phyloP scores from a whole-genome alignment of 129 eudicot genomes.

The carrot (Daucus carota) region DH1_v3.0 NC_030389.2:44842501-44843000 shows the following conservation, averaged over 20 bases:
- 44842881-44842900: slow-evolving; percentile 3
- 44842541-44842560: not conserved
- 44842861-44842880: not conserved
- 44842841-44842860: slow-evolving; percentile 75
- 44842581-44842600: not conserved
- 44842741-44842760: not conserved
- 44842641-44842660: not conserved
- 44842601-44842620: not conserved
- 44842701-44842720: not conserved
- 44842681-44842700: not conserved
- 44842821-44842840: slow-evolving; percentile 58
- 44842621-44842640: not conserved
- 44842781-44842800: slow-evolving; percentile 70
- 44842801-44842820: slow-evolving; percentile 77
- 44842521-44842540: not conserved
- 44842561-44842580: not conserved
- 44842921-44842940: slow-evolving; percentile 1
- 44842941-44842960: not conserved
- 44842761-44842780: slow-evolving; percentile 20
- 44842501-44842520: not conserved
- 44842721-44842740: not conserved
- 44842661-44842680: not conserved
- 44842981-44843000: not conserved
- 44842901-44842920: slow-evolving; percentile 4
- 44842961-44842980: not conserved